Percentiles rank a stretch among this genome's conserved stretches.
Evolutionary conservation across 75 land plant genomes (phyloP).

Genomic region (Larix kaempferi): DNA sequence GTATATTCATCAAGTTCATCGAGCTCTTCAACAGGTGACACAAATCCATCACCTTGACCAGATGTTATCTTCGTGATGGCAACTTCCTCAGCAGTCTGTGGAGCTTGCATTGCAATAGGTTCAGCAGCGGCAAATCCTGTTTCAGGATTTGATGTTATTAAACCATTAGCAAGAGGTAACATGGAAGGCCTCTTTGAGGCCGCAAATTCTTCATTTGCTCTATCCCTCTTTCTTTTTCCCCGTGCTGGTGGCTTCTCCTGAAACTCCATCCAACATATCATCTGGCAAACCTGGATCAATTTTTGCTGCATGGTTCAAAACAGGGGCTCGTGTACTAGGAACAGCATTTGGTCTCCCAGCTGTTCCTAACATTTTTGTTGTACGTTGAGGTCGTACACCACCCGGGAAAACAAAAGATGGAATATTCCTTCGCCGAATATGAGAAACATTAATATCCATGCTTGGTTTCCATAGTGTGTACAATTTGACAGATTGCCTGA

Average conservation of each 20-base stretch:
- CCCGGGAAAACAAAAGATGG: conserved; percentile 86
- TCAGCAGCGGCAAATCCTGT: background rate
- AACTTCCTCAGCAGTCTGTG: conserved; percentile 24
- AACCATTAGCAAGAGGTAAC: background rate
- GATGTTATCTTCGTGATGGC: conserved; percentile 30
- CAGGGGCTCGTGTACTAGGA: conserved; percentile 17
- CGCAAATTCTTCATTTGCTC: conserved; percentile 9
- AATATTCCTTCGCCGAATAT: conserved; percentile 60
- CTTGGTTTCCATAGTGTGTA: conserved; percentile 74
- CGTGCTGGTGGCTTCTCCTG: conserved; percentile 9
- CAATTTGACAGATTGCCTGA: conserved; percentile 54
- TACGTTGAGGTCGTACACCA: conserved; percentile 63
- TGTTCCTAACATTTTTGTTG: conserved; percentile 17
- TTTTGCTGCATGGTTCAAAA: conserved; percentile 12
- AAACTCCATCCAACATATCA: conserved; percentile 9
- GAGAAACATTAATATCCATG: conserved; percentile 76
- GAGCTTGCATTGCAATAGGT: background rate
- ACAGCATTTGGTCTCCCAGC: conserved; percentile 11
- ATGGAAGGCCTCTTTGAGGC: background rate
- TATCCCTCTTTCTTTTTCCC: conserved; percentile 23
- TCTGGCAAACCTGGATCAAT: background rate
- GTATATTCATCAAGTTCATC: conserved; percentile 36
- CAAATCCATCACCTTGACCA: conserved; percentile 15
- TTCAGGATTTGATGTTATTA: background rate
- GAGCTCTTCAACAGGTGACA: conserved; percentile 20